Base-by-base conservation (phyloP, 1,284 basidiomycete species). In the Austroboletus novae-zelandiae region DNA sequence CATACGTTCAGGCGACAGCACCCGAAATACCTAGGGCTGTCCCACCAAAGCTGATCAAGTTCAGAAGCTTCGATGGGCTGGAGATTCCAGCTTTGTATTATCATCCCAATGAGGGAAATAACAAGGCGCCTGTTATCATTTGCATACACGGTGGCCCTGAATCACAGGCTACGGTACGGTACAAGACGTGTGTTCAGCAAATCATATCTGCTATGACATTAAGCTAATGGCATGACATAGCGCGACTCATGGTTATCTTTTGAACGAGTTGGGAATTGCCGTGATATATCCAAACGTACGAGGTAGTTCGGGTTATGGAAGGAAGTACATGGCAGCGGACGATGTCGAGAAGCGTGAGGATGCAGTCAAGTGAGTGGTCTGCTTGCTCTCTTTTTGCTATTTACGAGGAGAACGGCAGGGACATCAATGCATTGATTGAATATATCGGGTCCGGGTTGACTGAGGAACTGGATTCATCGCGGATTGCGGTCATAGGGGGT, bases 301-400 rank as follows among this genome's bases (percentile, higher is more conserved):
- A 41, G 72, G 70, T 40, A 73, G 71, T 45, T 62, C 59, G 4
- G 71, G 70, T 36, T 73, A 73, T 48, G 72, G 70, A 36, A 71
- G 57, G 53, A 62, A 51, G 41, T 73, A 72, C 51, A 58, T 71
- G 60, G 55, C 64, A 9, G 54, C 58, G 20, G 72, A 73, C 49
- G 70, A 72, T 29, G 66, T 73, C 5, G 59, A 65, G 55, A 73
- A 73, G 50, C 68, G 70, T 17, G 72, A 73, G 52, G 68, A 71
- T 54, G 55, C 71, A 1, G 70, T 71, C 50, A 71, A 64, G 71
- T 71, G 40, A 47, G 57, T 43, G 3, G 40, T 42, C 13, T 5
- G 23, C 11, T 34, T 14, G 7, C 17, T 48, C 37, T 4, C 14
- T 15, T 43, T n/a, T 49, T 23, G 20, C 37, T 20, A 8, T 51